Percentiles rank a stretch among this genome's conserved stretches.
Evolutionary conservation across 352 stramenopile species (phyloP).

Genomic region (Globisporangium cystogenes): DNA sequence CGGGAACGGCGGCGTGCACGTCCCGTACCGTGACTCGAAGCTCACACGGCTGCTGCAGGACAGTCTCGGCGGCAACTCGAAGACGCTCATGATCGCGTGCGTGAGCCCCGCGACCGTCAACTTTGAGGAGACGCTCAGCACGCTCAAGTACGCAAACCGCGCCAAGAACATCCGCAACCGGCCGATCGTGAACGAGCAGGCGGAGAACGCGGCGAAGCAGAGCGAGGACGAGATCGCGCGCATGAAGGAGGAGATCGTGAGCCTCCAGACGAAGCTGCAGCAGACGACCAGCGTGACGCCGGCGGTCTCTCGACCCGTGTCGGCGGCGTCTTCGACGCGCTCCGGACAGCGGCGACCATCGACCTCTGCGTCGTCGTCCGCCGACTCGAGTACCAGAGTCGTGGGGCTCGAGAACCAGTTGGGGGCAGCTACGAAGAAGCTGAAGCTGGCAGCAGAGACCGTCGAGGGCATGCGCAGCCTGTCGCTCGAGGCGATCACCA

Average conservation of each 20-base stretch:
- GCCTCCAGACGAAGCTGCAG: conserved; percentile 63
- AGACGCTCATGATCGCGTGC: conserved; percentile 90
- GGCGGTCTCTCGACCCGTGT: conserved; percentile 1
- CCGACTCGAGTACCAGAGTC: not conserved
- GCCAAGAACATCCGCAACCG: conserved; percentile 99
- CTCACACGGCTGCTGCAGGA: conserved; percentile 87
- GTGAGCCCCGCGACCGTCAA: conserved; percentile 76
- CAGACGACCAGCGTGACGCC: conserved; percentile 13
- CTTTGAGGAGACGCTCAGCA: conserved; percentile 96
- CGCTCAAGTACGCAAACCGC: conserved; percentile 97
- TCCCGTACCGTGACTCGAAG: conserved; percentile 91
- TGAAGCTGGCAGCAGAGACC: conserved; percentile 31
- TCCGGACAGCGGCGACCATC: not conserved
- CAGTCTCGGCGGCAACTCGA: conserved; percentile 83
- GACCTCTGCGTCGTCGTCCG: not conserved
- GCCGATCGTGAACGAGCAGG: conserved; percentile 93
- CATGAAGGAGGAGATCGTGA: conserved; percentile 76
- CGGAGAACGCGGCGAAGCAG: conserved; percentile 42
- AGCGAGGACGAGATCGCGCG: conserved; percentile 52
- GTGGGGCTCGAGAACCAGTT: conserved; percentile 20
- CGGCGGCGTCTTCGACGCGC: not conserved
- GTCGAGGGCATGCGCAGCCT: conserved; percentile 53
- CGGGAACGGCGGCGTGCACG: conserved; percentile 38
- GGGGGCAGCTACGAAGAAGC: conserved; percentile 28
- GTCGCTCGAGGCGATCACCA: conserved; percentile 61